Conservation (phyloP, 2,329 filamentous ascomycete species). For the Trichoderma pleuroti region DNA sequence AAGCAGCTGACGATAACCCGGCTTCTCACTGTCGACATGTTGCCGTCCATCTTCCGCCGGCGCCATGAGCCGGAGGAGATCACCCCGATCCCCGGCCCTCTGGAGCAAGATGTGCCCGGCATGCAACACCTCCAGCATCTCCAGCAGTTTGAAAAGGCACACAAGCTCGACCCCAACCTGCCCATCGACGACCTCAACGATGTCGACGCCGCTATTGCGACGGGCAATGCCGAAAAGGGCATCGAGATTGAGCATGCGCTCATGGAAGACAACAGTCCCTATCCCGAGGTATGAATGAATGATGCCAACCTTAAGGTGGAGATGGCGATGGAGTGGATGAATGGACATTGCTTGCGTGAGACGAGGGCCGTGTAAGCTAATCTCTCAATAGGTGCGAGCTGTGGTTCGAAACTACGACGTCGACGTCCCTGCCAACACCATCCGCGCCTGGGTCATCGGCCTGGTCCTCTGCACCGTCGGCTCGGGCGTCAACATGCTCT, state of each 20-base stretch:
- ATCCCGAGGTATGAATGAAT: slow-evolving; percentile 52
- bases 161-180: slow-evolving; percentile 63
- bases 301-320: neutral
- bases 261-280: slow-evolving; percentile 63
- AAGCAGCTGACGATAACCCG: neutral
- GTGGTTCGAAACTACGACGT: slow-evolving; percentile 63
- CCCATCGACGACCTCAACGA: slow-evolving; percentile 60
- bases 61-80: slow-evolving; percentile 45
- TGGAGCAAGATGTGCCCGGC: slow-evolving; percentile 39
- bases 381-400: slow-evolving; percentile 51
- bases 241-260: slow-evolving; percentile 55
- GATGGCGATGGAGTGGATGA: neutral
- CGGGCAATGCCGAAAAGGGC: slow-evolving; percentile 53
- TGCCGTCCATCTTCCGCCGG: slow-evolving; percentile 42
- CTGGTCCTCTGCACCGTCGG: slow-evolving; percentile 58
- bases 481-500: slow-evolving; percentile 60
- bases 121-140: slow-evolving; percentile 46
- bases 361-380: neutral
- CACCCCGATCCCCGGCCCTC: slow-evolving; percentile 40
- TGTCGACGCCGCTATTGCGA: slow-evolving; percentile 55
- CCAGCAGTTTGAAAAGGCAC: slow-evolving; percentile 55
- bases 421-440: slow-evolving; percentile 61
- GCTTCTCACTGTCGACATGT: slow-evolving; percentile 27
- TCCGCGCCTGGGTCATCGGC: slow-evolving; percentile 62
- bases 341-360: neutral